These are phyloP conservation scores for Candida corydali DNA, from an alignment of 805 yeast species.

Conservation along the genomic window DNA sequence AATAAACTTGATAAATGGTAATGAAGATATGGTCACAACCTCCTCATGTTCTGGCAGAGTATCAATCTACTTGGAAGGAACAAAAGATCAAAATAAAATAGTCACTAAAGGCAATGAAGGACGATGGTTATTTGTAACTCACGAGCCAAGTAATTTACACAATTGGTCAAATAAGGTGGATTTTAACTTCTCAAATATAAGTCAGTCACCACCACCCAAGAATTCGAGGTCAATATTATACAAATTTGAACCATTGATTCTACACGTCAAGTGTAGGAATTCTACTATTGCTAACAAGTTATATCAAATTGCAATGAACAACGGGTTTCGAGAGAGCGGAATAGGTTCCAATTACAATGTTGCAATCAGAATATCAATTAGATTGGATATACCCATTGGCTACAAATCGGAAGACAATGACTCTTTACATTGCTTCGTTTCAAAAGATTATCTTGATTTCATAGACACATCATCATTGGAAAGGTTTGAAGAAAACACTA, in stretches of 20 bases:
- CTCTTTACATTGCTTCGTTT: constrained; percentile 42
- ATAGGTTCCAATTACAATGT: constrained; percentile 76
- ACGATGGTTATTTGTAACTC: constrained; percentile 77
- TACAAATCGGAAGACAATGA: constrained; percentile 31
- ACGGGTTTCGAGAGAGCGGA: constrained; percentile 87
- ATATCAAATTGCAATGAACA: constrained; percentile 69
- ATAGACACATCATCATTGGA: constrained; percentile 54
- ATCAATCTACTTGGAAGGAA: constrained; percentile 76
- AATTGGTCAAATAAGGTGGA: constrained; percentile 44
- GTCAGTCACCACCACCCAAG: constrained; percentile 1
- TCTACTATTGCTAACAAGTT: constrained; percentile 53
- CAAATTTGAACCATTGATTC: constrained; percentile 81
- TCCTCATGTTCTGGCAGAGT: constrained; percentile 88
- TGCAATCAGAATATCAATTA: constrained; percentile 71
- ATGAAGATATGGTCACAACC: constrained; percentile 72
- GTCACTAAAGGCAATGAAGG: constrained; percentile 90
- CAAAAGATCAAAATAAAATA: constrained; percentile 41
- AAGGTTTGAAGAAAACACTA: constrained; percentile 62
- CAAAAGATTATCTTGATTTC: constrained; percentile 45
- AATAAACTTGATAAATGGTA: constrained; percentile 60
- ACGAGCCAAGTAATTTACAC: constrained; percentile 46
- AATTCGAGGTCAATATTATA: constrained; percentile 55
- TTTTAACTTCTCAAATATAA: constrained; percentile 13
- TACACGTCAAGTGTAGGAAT: constrained; percentile 77
- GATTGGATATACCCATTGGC: constrained; percentile 76